phyloP scores from a whole-genome alignment of 2,329 filamentous ascomycete species.

The Neofusicoccum sp. region DNA sequence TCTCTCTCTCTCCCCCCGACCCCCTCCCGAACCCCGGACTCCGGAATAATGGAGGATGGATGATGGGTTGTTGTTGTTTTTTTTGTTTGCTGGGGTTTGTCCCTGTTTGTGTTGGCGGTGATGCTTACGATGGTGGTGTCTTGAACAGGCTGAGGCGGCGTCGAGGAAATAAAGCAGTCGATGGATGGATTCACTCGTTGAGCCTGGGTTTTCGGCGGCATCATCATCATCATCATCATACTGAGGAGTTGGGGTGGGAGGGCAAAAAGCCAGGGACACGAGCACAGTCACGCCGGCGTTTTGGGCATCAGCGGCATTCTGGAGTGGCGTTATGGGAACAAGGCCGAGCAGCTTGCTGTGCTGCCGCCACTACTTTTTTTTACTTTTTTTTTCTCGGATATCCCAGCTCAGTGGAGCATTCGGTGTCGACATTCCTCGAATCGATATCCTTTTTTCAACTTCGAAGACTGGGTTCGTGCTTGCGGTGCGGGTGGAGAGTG shows the following conservation, averaged over 20 bases:
- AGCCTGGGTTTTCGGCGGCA: background rate
- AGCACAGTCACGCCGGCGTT: background rate
- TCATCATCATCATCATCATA: background rate
- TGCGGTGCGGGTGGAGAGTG: background rate
- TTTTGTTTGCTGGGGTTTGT: background rate
- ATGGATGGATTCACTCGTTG: background rate
- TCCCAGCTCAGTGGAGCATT: slow-evolving; percentile 14
- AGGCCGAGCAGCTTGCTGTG: background rate
- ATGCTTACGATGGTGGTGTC: slow-evolving; percentile 12
- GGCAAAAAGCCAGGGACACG: background rate
- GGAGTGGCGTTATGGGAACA: background rate
- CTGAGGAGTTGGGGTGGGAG: too few species aligned
- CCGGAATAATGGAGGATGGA: background rate
- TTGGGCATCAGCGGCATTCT: background rate
- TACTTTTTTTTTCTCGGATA: background rate
- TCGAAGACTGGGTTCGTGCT: background rate
- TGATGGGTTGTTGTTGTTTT: background rate
- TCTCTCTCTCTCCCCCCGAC: background rate
- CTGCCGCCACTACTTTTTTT: background rate
- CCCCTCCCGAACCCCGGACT: background rate
- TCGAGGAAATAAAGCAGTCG: background rate
- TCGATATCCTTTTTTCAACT: background rate
- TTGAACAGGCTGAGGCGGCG: slow-evolving; percentile 1
- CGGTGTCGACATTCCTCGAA: background rate
- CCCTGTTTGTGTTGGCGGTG: background rate